Evolutionary conservation across 495 filamentous ascomycete genomes (phyloP), one percentile per base, ranked within the genome.

Genomic region (Penicillium parvum): DNA sequence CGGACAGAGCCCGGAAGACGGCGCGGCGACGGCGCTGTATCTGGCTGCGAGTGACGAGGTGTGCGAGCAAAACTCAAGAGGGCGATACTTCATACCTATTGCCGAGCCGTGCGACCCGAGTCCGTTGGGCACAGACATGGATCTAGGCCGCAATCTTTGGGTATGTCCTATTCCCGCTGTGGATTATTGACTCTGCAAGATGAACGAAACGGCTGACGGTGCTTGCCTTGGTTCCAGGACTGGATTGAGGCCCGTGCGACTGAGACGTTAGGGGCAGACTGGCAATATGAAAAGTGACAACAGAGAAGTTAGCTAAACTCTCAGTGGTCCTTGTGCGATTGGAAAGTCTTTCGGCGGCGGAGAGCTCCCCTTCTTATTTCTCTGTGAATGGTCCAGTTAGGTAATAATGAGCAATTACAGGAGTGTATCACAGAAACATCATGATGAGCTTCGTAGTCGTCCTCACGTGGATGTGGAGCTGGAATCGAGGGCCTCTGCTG

Each of bases 11-110:
- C 16, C 49, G 12, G 49, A 62, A 28, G 65, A 69, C 25, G 69
- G 47, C 1, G 69, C 69, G 21, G 49, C 65, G 4, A 69, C 63
- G 19, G 67, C 50, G 8, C n/a, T 74, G 16, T 73, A 51, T 52
- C 38, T 66, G 19, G 62, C 61, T 5, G 28, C 64, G 2, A 58
- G 50, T 40, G 38, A 28, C 2, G 51, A 53, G 17, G 43, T 61
- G 2, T 42, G 38, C 12, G 27, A 36, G 11, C 27, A 36, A n/a
- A 33, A 58, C 10, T 7, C 43, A 20, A 54, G 55, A 11, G 66
- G 63, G 6, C 40, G 44, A 27, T 69, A 66, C 34, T 69, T 64
- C 36, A 49, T 65, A 18, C 67, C 67, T 10, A 57, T 68, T 18
- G 66, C 63, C 9, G 54, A 34, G 16, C 22, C 37, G 27, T 46